Evolutionary conservation across 495 filamentous ascomycete species (phyloP), one percentile per base, ranked within the genome.

Genomic region (Trichoderma asperelloides): DNA sequence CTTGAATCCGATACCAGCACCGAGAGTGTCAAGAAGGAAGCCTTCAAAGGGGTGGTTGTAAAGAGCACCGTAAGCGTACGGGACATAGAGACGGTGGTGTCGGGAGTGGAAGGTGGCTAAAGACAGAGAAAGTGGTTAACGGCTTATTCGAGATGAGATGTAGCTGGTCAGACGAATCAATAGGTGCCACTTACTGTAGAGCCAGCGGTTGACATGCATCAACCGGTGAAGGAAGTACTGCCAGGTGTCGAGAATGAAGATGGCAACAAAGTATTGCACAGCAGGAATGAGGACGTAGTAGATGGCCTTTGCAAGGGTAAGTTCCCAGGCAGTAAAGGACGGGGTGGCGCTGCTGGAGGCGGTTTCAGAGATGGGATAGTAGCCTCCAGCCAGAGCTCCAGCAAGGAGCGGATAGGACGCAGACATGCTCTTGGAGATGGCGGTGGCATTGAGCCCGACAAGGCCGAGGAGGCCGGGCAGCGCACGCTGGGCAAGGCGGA

Each of bases 31-130:
- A 71, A 97, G 86, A 40, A 97, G 82, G 74, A 98, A 95, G 3
- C 91, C 95, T 79, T 97, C 95, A 49, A 94, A 77, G 0, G 92
- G 92, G 72, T 97, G 94, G 75, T 97, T 98, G 81, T 97, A 98
- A 47, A 97, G 86, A 28, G 95, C 95, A 66, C 95, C 95, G 76
- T 93, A 98, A 18, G 95, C 95, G 78, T 97, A 98, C 18, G 95
- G 95, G 18, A 97, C 93, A 74, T 97, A 97, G 33, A 98, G 88
- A 21, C 92, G 87, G 81, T 98, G 95, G 77, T 98, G 95, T 21
- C 92, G 87, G 43, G 93, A 92, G 78, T 98, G 94, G 80, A 96
- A 95, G 40, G 88, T 88, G 66, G 86, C 91, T 95, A 55, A 0
- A 65, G 27, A 12, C n/a, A n/a, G 33, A 23, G 21, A 13, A 13